Conservation (phyloP, 441 rosid genomes). For the Erodium trifolium region DNA sequence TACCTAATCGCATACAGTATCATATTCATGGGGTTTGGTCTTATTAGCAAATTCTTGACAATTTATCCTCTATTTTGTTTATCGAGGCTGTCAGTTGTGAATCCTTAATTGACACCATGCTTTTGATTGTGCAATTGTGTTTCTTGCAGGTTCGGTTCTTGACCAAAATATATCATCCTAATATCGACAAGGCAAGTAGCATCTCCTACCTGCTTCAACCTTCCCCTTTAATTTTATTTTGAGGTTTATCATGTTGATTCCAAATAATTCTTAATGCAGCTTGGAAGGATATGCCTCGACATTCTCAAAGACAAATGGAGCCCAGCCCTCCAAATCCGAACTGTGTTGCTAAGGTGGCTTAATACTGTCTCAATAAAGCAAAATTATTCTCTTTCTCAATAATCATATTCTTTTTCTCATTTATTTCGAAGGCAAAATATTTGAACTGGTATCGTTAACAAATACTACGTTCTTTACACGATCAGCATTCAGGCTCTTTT, state of each 20-base stretch:
- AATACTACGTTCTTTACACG: not conserved
- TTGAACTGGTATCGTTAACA: too few species aligned
- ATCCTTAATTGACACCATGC: not conserved
- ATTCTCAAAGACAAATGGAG: conserved; percentile 99
- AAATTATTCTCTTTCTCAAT: too few species aligned
- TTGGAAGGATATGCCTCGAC: conserved; percentile 96
- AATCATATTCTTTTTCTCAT: too few species aligned
- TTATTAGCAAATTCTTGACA: too few species aligned
- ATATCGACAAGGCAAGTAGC: conserved; percentile 18
- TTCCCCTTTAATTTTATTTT: not conserved
- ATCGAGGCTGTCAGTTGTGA: not conserved
- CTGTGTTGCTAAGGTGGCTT: conserved; percentile 86
- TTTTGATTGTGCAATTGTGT: not conserved
- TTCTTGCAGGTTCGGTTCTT: conserved; percentile 78
- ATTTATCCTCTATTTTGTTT: too few species aligned
- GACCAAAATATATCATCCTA: conserved; percentile 76
- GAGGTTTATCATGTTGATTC: not conserved
- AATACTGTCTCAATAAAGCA: too few species aligned
- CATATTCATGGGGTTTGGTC: too few species aligned
- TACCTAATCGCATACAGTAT: too few species aligned
- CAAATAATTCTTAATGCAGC: conserved; percentile 32
- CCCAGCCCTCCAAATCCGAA: conserved; percentile 95
- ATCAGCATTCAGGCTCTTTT: conserved; percentile 90
- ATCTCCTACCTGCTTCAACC: conserved; percentile 9
- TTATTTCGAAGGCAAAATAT: too few species aligned